phyloP scores from a whole-genome alignment of 192 early-diverging fungal genomes.

The Coemansia sp. region DNA sequence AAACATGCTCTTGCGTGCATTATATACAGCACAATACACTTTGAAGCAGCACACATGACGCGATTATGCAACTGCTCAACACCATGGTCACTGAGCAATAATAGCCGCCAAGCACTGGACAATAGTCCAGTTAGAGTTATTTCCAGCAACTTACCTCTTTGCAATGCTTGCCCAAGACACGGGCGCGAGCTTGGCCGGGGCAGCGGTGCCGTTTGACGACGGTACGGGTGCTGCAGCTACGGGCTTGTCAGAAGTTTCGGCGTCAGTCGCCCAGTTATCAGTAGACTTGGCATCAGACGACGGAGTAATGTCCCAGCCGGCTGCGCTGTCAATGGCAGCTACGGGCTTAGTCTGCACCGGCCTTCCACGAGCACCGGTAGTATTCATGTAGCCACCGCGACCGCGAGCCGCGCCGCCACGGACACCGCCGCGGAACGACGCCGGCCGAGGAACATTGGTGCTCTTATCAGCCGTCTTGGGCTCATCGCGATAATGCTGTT shows the following conservation, averaged over 20 bases:
- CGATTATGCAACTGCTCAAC: slow-evolving; percentile 7
- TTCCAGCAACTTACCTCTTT: slow-evolving; percentile 34
- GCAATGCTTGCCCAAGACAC: slow-evolving; percentile 58
- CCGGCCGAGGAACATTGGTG: slow-evolving; percentile 58
- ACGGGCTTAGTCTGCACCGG: slow-evolving; percentile 22
- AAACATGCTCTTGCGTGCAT: background rate
- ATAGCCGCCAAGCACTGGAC: too few species aligned
- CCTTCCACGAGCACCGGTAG: slow-evolving; percentile 37
- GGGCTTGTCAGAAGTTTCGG: too few species aligned
- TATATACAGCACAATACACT: slow-evolving; percentile 21
- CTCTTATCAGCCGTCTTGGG: slow-evolving; percentile 46
- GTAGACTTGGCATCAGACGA: slow-evolving; percentile 13
- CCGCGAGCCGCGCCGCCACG: slow-evolving; percentile 73
- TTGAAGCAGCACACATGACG: slow-evolving; percentile 10
- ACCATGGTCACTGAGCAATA: too few species aligned
- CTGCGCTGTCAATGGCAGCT: slow-evolving; percentile 6
- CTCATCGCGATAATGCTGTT: slow-evolving; percentile 57
- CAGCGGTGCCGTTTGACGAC: slow-evolving; percentile 26
- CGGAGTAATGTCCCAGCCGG: slow-evolving; percentile 44
- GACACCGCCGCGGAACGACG: slow-evolving; percentile 58
- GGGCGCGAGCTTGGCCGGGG: slow-evolving; percentile 46
- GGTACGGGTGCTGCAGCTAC: slow-evolving; percentile 10
- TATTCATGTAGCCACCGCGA: slow-evolving; percentile 56
- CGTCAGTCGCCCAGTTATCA: slow-evolving; percentile 15
- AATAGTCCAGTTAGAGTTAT: slow-evolving; percentile 1